Percentiles rank a stretch among this genome's conserved stretches.
phyloP scores from a whole-genome alignment of 768 basidiomycete genomes.

The Tricholomella constricta region DNA sequence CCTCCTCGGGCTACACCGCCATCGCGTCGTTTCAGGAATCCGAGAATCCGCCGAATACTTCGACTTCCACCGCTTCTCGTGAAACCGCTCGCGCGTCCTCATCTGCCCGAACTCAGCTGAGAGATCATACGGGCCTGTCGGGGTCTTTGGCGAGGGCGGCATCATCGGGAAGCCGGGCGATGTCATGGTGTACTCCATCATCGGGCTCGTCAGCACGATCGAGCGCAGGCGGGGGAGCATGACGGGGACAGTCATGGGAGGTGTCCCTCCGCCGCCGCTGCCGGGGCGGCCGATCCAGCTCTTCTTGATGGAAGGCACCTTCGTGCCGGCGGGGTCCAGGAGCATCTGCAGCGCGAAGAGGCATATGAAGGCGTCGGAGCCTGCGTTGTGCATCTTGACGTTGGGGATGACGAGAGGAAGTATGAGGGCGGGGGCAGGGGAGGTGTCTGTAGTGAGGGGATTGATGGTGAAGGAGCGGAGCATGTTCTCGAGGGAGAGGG shows the following conservation, averaged over 20 bases:
- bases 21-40: too few relatives aligned
- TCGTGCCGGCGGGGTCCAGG: constrained; percentile 53
- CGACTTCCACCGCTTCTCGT: too few relatives aligned
- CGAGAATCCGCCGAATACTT: too few relatives aligned
- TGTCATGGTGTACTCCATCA: too few relatives aligned
- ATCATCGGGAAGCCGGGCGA: too few relatives aligned
- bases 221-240: neutral
- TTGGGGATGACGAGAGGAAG: constrained; percentile 32
- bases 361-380: constrained; percentile 74
- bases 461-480: constrained; percentile 57
- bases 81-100: constrained; percentile 24
- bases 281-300: constrained; percentile 16
- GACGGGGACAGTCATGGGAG: too few relatives aligned
- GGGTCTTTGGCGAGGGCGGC: neutral
- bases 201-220: neutral
- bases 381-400: constrained; percentile 67
- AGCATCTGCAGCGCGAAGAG: constrained; percentile 72
- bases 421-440: constrained; percentile 23
- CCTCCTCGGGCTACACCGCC: constrained; percentile 58
- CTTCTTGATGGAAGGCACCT: constrained; percentile 36
- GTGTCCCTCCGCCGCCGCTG: neutral
- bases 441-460: too few relatives aligned
- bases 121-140: constrained; percentile 30
- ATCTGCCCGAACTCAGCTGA: constrained; percentile 44
- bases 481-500: constrained; percentile 63